phyloP scores from a whole-genome alignment of 148 eudicot genomes.

The Diospyros kaki region DNA sequence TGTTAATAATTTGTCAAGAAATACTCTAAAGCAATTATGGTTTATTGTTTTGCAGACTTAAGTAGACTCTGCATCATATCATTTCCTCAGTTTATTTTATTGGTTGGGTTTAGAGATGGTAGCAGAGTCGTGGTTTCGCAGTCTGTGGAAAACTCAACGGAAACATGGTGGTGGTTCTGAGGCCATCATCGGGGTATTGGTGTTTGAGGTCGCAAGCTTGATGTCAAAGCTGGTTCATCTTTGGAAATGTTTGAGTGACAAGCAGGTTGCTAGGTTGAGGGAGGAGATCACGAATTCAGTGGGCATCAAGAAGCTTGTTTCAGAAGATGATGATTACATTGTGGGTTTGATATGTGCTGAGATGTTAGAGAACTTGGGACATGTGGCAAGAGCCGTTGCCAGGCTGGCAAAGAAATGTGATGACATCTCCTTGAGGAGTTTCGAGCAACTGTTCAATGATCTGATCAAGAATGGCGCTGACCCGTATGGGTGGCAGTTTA shows the following conservation, averaged over 20 bases:
- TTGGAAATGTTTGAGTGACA: conserved; percentile 50
- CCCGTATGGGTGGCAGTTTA: conserved; percentile 40
- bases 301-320: conserved; percentile 53
- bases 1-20: not conserved
- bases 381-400: conserved; percentile 43
- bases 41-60: conserved; percentile 11
- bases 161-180: conserved; percentile 29
- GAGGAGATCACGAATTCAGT: conserved; percentile 45
- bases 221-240: conserved; percentile 55
- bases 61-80: conserved; percentile 12
- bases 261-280: conserved; percentile 42
- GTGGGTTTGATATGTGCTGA: conserved; percentile 45
- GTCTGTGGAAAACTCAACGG: conserved; percentile 42
- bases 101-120: conserved; percentile 33
- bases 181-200: conserved; percentile 40
- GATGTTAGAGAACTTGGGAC: conserved; percentile 37
- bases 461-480: conserved; percentile 36
- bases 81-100: not conserved
- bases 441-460: conserved; percentile 43
- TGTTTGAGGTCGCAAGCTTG: conserved; percentile 63
- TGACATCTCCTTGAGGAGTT: conserved; percentile 44
- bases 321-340: conserved; percentile 51
- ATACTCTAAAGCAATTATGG: not conserved
- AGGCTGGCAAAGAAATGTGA: conserved; percentile 54
- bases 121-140: conserved; percentile 63